Conservation (phyloP, 192 early-diverging fungal species). For the Rhizoclosmatium sp. region DNA sequence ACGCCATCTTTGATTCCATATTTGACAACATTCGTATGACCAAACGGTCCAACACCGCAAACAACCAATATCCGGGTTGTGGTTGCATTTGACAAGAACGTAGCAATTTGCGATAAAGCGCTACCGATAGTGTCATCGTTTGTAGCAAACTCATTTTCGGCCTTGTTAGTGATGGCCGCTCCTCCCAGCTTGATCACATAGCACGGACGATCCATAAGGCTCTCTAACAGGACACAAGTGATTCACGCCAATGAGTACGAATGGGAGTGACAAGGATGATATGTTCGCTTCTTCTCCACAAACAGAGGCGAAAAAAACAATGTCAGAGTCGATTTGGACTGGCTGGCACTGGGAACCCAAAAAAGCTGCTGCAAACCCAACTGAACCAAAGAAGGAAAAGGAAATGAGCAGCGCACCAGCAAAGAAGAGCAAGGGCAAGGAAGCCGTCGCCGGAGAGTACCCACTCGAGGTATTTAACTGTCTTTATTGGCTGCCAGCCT, state of each 20-base stretch:
- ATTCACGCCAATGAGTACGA: no score
- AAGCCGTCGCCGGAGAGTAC: slow-evolving; percentile 16
- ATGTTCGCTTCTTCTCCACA: no score
- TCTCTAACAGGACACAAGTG: no score
- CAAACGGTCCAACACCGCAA: slow-evolving; percentile 32
- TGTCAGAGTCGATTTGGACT: not conserved
- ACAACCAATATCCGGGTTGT: slow-evolving; percentile 2
- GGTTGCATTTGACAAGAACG: not conserved
- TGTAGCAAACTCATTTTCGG: not conserved
- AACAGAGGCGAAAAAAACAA: not conserved
- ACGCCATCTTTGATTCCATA: slow-evolving; percentile 5
- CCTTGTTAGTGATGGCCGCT: slow-evolving; percentile 25
- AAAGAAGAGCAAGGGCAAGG: not conserved
- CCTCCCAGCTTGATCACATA: slow-evolving; percentile 32
- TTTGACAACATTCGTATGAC: slow-evolving; percentile 19
- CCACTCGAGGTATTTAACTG: slow-evolving; percentile 23
- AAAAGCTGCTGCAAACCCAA: not conserved
- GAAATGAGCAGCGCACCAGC: not conserved
- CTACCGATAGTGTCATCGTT: not conserved
- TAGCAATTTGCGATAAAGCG: not conserved
- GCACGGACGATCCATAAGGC: no score
- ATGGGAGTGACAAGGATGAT: no score
- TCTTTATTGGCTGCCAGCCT: not conserved
- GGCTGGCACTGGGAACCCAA: slow-evolving; percentile 7
- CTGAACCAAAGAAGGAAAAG: slow-evolving; percentile 6